Evolutionary conservation across 139 green algal species (phyloP).

Genomic region (Mesostigma viride): DNA sequence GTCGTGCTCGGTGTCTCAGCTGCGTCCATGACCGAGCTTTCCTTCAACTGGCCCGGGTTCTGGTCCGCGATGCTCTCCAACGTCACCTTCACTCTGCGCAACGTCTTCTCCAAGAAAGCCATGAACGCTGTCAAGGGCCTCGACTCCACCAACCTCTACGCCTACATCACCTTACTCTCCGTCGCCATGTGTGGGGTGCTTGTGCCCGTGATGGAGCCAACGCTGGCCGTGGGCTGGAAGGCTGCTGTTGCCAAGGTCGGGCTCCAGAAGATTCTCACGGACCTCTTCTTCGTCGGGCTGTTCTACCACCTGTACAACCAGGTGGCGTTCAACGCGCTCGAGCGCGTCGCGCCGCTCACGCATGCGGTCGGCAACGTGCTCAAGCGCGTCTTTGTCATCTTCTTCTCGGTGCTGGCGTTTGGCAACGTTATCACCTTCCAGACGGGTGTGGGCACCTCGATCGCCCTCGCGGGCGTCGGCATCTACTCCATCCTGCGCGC

Average conservation of each 20-base stretch:
- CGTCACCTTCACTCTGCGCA: constrained; percentile 37
- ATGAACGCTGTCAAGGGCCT: constrained; percentile 49
- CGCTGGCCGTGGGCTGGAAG: neutral
- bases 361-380: constrained; percentile 99
- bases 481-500: constrained; percentile 38
- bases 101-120: constrained; percentile 39
- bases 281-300: constrained; percentile 78
- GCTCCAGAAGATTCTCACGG: constrained; percentile 60
- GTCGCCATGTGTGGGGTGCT: constrained; percentile 76
- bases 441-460: constrained; percentile 69
- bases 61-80: constrained; percentile 39
- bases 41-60: constrained; percentile 41
- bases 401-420: constrained; percentile 71
- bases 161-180: constrained; percentile 93
- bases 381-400: constrained; percentile 96
- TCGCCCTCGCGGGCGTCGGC: constrained; percentile 46
- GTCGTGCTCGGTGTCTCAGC: constrained; percentile 71
- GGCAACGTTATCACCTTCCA: constrained; percentile 70
- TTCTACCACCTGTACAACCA: constrained; percentile 99
- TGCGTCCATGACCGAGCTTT: constrained; percentile 41
- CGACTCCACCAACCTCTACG: constrained; percentile 84
- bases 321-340: constrained; percentile 69
- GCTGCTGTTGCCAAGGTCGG: constrained; percentile 54
- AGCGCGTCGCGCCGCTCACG: constrained; percentile 84
- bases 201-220: constrained; percentile 42